A percentile compares a stretch with the other conserved stretches of the same genome.
Conservation (phyloP, 2,329 filamentous ascomycete species). For the Pyricularia sp. region DNA sequence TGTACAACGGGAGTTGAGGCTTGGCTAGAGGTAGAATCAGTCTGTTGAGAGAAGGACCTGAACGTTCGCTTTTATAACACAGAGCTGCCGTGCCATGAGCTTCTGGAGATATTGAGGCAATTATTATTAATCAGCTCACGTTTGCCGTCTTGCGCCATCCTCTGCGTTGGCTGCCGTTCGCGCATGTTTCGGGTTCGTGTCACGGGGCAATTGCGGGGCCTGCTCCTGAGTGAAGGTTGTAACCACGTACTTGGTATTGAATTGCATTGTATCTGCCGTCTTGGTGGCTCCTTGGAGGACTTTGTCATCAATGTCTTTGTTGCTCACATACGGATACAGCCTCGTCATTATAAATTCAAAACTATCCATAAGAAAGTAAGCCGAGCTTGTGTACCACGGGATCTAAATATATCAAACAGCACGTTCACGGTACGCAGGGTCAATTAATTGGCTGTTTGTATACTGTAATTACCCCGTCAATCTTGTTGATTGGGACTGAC, state of each 20-base stretch:
- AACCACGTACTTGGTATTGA: background rate
- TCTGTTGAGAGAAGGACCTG: background rate
- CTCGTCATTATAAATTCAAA: background rate
- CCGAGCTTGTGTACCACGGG: too few relatives aligned
- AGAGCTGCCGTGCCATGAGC: background rate
- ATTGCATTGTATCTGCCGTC: background rate
- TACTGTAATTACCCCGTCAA: too few relatives aligned
- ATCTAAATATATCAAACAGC: too few relatives aligned
- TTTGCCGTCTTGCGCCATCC: background rate
- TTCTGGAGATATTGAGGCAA: background rate
- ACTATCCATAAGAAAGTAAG: background rate
- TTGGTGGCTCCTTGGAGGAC: background rate
- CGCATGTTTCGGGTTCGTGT: background rate
- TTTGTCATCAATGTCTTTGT: background rate
- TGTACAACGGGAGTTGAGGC: background rate
- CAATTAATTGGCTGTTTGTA: background rate
- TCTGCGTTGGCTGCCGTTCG: background rate
- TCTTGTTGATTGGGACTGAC: background rate
- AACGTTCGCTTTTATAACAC: background rate
- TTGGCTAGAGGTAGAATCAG: background rate
- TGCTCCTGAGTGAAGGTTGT: background rate
- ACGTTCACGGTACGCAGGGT: background rate
- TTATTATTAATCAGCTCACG: slow-evolving; percentile 3
- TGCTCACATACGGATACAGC: background rate
- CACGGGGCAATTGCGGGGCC: background rate